These are phyloP conservation scores for Penicillium sp. DNA, from an alignment of 2,329 filamentous ascomycete genomes.

Conservation along the genomic window DNA sequence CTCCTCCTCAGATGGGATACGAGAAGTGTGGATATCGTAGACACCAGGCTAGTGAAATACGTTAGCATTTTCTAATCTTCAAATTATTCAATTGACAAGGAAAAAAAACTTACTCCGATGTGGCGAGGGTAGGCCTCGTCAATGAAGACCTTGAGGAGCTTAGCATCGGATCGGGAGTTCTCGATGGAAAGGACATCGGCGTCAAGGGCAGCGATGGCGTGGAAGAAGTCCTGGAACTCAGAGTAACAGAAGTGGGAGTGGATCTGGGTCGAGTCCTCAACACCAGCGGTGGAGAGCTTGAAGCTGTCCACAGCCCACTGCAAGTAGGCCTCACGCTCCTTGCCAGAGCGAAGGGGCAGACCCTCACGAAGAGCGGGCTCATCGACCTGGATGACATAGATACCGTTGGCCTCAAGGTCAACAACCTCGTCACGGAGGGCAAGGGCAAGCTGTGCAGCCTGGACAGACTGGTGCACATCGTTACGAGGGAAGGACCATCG, in stretches of 20 bases:
- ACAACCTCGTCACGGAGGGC: constrained; percentile 97
- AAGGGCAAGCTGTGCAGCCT: constrained; percentile 97
- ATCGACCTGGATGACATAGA: constrained; percentile 98
- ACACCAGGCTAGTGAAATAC: constrained; percentile 66
- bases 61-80: neutral
- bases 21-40: constrained; percentile 99
- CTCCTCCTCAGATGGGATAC: constrained; percentile 95
- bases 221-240: constrained; percentile 99
- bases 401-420: constrained; percentile 93
- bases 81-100: neutral
- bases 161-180: constrained; percentile 99
- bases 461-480: constrained; percentile 97
- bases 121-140: constrained; percentile 96
- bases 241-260: constrained; percentile 99
- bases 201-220: constrained; percentile 96
- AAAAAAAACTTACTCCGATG: constrained; percentile 59
- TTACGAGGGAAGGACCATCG: constrained; percentile 99
- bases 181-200: constrained; percentile 98
- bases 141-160: constrained; percentile 97
- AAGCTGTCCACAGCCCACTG: constrained; percentile 97
- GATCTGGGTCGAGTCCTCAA: constrained; percentile 95
- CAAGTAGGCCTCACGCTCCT: constrained; percentile 95
- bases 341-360: constrained; percentile 89
- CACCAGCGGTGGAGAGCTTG: constrained; percentile 89
- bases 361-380: constrained; percentile 99